Evolutionary conservation across 768 basidiomycete species (phyloP), one percentile per base, ranked within the genome.

Genomic region (Termitomyces sp.): DNA sequence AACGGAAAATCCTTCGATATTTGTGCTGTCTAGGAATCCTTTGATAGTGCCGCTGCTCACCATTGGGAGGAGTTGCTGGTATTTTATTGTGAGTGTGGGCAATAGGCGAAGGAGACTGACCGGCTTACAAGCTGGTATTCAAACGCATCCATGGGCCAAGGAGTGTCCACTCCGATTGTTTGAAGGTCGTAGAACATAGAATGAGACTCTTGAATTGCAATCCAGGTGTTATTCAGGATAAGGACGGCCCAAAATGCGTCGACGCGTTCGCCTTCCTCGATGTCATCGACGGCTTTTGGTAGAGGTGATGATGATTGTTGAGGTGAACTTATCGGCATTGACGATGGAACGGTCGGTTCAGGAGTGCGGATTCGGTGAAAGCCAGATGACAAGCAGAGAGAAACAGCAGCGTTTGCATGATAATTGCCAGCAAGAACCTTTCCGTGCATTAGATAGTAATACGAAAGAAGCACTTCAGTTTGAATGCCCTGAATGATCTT

Each of bases 401-500:
- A 71, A 50, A 77, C 72, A 8, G 82, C 77, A 0, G 81, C 74
- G 57, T 77, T 78, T 38, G 73, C 75, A 54, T 78, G 78, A 60
- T 83, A 84, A 43, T 72, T 73, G 1, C 81, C 85, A 73, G 59
- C 62, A 64, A 83, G 66, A 8, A 72, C 64, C 17, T 81, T 72
- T 31, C 76, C 79, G 21, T 73, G 70, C 49, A 71, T 71, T 52
- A 83, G 75, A 66, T 82, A 81, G 62, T 81, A 84, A 51, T 74
- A 73, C 0, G 81, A 74, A 27, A 87, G 70, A 14, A 87, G 71
- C 0, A 86, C 69, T 48, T 85, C 79, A 0, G 78, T 71, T 58
- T 83, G 82, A 17, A 83, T 70, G 21, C 72, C 66, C 21, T 81
- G 73, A 25, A 81, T 60, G 14, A 77, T 71, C 50, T 59, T 64